A percentile compares a stretch with the other conserved stretches of the same genome.
Evolutionary conservation across 164 flowering plant genomes (phyloP).

Genomic region (Saururus chinensis): DNA sequence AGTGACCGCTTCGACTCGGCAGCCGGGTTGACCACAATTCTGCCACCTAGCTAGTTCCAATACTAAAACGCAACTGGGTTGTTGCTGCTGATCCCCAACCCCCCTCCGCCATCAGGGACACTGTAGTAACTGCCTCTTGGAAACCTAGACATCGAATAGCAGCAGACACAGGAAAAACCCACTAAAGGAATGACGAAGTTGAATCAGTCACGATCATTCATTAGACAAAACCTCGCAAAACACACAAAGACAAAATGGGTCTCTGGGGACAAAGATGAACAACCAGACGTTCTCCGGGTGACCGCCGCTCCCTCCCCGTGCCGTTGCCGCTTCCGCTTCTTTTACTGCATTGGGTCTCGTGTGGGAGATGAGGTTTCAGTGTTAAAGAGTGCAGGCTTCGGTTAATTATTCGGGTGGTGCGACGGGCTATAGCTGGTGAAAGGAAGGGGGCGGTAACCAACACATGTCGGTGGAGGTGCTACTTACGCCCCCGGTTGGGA

Average conservation of each 20-base stretch:
- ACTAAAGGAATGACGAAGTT: too few relatives aligned
- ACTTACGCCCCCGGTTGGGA: neutral
- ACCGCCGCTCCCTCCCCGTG: too few relatives aligned
- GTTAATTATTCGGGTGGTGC: neutral
- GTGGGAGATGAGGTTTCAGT: too few relatives aligned
- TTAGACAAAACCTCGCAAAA: too few relatives aligned
- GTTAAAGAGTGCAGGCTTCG: too few relatives aligned
- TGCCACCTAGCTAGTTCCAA: neutral
- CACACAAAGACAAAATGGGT: neutral
- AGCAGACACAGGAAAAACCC: too few relatives aligned
- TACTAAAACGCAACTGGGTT: neutral
- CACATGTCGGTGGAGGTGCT: neutral
- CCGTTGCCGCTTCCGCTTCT: too few relatives aligned
- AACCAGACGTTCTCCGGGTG: too few relatives aligned
- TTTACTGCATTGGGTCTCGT: too few relatives aligned
- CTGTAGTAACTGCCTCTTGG: slow-evolving; percentile 3
- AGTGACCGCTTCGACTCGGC: slow-evolving; percentile 45
- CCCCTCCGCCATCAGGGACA: neutral
- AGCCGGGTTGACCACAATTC: neutral
- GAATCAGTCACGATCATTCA: neutral
- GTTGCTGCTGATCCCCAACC: neutral
- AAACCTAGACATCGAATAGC: slow-evolving; percentile 8
- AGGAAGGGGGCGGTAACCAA: neutral
- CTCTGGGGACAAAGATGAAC: neutral
- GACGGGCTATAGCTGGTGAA: slow-evolving; percentile 1